These are phyloP conservation scores for Mrakia gelida DNA, from an alignment of 768 basidiomycete genomes.

Conservation along the genomic window DNA sequence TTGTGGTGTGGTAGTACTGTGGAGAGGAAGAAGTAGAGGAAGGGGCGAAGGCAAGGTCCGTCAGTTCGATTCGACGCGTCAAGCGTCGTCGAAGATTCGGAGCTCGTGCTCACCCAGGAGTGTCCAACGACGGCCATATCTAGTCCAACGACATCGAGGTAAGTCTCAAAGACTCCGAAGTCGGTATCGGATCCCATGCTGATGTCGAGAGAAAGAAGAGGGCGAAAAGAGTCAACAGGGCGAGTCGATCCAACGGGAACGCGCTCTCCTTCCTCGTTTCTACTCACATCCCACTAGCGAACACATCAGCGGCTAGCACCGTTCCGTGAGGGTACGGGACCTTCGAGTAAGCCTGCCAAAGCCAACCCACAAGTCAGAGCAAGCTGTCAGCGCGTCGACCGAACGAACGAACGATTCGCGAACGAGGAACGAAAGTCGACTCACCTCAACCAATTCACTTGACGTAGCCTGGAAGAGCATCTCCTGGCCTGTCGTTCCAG, in stretches of 20 bases:
- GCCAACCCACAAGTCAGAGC: too few species aligned
- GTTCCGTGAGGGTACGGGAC: constrained; percentile 30
- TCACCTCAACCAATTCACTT: neutral
- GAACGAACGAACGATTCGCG: too few species aligned
- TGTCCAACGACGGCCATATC: constrained; percentile 31
- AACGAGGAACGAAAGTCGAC: too few species aligned
- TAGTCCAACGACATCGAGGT: constrained; percentile 18
- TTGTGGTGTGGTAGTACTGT: constrained; percentile 30
- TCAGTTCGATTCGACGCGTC: neutral
- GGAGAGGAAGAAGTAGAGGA: neutral
- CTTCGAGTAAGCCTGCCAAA: constrained; percentile 22
- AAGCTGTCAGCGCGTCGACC: too few species aligned
- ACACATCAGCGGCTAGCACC: constrained; percentile 30
- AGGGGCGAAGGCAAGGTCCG: too few species aligned
- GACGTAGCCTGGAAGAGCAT: constrained; percentile 32
- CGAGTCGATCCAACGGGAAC: too few species aligned
- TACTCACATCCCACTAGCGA: constrained; percentile 22
- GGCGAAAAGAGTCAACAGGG: too few species aligned
- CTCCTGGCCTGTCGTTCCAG: constrained; percentile 20
- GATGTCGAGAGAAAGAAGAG: too few species aligned
- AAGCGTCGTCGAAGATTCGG: neutral
- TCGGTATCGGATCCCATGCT: constrained; percentile 26
- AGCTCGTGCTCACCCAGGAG: neutral
- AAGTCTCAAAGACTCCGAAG: constrained; percentile 22
- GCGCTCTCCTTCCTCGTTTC: too few species aligned